Evolutionary conservation across 768 basidiomycete genomes (phyloP).

Genomic region (Trametes cinnabarina): DNA sequence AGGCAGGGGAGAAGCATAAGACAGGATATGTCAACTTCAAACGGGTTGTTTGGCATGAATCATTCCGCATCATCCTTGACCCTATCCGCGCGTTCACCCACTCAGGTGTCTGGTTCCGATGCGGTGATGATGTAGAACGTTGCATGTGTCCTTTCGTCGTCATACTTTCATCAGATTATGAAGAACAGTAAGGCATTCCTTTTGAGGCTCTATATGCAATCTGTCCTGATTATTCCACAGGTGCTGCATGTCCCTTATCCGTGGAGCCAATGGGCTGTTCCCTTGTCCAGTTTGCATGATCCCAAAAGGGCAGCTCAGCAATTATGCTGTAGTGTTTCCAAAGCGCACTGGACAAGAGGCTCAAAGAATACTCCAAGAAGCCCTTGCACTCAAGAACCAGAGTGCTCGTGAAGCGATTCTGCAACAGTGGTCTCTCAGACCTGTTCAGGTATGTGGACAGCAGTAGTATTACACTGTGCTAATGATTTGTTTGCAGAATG

Average conservation of each 20-base stretch:
- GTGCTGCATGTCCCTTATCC: conserved; percentile 5
- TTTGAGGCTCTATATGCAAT: background rate
- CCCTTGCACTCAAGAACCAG: background rate
- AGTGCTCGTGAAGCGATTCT: background rate
- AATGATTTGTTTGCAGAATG: background rate
- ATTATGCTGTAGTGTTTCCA: background rate
- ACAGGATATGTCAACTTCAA: background rate
- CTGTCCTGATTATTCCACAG: background rate
- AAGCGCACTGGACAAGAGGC: background rate
- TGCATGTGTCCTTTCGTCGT: conserved; percentile 38
- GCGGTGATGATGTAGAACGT: conserved; percentile 1
- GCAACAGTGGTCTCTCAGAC: background rate
- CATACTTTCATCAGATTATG: conserved; percentile 42
- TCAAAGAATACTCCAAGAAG: background rate
- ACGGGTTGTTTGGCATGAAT: conserved; percentile 1
- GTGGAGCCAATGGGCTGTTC: background rate
- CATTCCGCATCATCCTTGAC: background rate
- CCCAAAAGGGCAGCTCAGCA: background rate
- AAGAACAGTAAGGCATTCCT: conserved; percentile 46
- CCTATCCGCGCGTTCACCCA: background rate
- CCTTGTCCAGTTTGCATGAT: conserved; percentile 7
- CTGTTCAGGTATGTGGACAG: background rate
- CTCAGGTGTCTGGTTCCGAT: background rate
- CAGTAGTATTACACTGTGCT: no score
- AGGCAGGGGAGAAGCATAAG: no score